Evolutionary conservation across 225 moss, liverwort and hornwort species (phyloP), one percentile per base, ranked within the genome.

Genomic region (Pseudisothecium myosuroides): DNA sequence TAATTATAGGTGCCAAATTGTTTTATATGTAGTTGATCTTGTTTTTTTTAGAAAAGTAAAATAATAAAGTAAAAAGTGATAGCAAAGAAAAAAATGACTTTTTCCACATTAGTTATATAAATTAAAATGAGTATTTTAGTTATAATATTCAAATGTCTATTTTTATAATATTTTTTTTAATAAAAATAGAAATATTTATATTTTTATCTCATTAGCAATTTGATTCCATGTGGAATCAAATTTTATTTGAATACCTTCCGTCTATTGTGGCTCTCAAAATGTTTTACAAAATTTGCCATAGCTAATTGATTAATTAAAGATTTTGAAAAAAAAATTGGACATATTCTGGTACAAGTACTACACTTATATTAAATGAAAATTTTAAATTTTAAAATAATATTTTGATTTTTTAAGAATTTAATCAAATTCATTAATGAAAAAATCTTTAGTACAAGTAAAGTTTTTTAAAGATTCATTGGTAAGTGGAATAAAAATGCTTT

Each of bases 221-320:
- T 47, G 2, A 47, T 29, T 9, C 1, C 1, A 0, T 27, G 4
- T 2, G 0, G 3, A 28, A 73, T 43, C 28, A 72, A 16, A 27
- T 72, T 72, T 29, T 2, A 45, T 17, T 47, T 74, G 17, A 11
- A 29, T 29, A 29, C 10, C 29, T 28, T 73, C 6, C 11, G 1
- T 73, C 2, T 15, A 3, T 0, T 0, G 0, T 43, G 15, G 2
- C 27, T 72, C 5, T 72, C 43, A 9, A 43, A 28, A 43, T 10
- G 23, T 16, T 28, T 9, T n/a, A 23, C 7, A n/a, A 23, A 68
- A 24, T 69, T 69, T 24, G 14, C 4, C 4, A 22, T 7, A 68
- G 23, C 8, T 39, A 15, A 39, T 39, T 12, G n/a, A n/a, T 9
- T n/a, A 22, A 71, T n/a, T 9, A 37, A 26, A 72, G 16, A 27